These are phyloP conservation scores for Henckelia pumila DNA, from an alignment of 257 asterid species.

Conservation along the genomic window DNA sequence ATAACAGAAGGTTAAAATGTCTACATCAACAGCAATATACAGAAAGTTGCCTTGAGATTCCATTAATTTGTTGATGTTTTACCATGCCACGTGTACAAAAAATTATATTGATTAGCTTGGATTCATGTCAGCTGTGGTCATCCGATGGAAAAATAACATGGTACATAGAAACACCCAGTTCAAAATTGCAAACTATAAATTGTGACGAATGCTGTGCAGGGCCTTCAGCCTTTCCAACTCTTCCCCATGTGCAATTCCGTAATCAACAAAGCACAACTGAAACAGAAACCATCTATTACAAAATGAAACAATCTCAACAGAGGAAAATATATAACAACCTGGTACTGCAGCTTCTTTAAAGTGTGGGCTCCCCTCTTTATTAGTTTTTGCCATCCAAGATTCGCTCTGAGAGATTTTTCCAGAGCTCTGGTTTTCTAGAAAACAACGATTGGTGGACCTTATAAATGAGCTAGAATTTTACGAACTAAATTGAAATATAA, in stretches of 20 bases:
- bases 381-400: conserved; percentile 73
- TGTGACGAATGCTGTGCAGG: conserved; percentile 46
- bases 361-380: conserved; percentile 88
- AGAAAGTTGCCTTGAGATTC: not conserved
- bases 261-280: conserved; percentile 77
- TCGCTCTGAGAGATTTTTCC: conserved; percentile 41
- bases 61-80: not conserved
- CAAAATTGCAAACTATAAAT: conserved; percentile 39
- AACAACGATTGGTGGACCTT: conserved; percentile 1
- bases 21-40: conserved; percentile 1
- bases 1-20: conserved; percentile 28
- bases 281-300: conserved; percentile 9
- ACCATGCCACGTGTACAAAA: not conserved
- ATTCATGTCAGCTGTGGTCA: conserved; percentile 1
- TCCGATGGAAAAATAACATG: not conserved
- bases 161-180: conserved; percentile 1
- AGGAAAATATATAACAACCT: conserved; percentile 45
- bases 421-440: conserved; percentile 59
- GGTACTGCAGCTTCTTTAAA: conserved; percentile 66
- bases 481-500: not conserved
- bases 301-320: not conserved
- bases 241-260: conserved; percentile 68
- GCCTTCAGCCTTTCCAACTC: conserved; percentile 73
- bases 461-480: too few relatives aligned
- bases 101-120: conserved; percentile 8